These are phyloP conservation scores for Zanthoxylum bungeanum DNA, from an alignment of 345 rosid genomes.

Conservation along the genomic window DNA sequence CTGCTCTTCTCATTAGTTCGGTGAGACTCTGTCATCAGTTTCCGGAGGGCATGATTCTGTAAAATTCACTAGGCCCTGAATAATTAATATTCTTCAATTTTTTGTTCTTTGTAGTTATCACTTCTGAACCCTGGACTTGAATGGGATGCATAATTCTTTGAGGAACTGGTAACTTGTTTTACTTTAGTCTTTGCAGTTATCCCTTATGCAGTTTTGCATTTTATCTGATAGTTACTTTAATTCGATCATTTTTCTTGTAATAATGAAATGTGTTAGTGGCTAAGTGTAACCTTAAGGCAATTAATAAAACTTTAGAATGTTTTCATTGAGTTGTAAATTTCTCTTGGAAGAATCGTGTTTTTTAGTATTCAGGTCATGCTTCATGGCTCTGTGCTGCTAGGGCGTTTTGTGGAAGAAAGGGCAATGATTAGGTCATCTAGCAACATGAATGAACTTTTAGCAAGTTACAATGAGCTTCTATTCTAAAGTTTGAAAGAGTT, in stretches of 20 bases:
- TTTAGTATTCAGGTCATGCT: conserved; percentile 98
- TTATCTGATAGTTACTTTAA: conserved; percentile 3
- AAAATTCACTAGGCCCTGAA: neutral
- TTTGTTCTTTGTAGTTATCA: conserved; percentile 52
- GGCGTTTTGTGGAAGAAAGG: conserved; percentile 90
- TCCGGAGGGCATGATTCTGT: neutral
- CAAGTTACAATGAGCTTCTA: conserved; percentile 30
- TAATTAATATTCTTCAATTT: conserved; percentile 8
- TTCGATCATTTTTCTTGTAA: neutral
- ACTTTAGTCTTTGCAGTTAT: conserved; percentile 22
- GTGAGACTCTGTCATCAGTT: conserved; percentile 37
- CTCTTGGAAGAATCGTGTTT: conserved; percentile 47
- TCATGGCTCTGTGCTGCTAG: conserved; percentile 94
- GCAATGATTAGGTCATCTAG: conserved; percentile 86
- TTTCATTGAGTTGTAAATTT: conserved; percentile 18
- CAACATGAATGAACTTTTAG: conserved; percentile 94
- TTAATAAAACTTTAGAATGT: neutral
- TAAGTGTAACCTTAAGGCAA: conserved; percentile 8
- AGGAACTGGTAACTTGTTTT: conserved; percentile 87
- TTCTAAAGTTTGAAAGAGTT: neutral
- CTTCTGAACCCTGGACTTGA: conserved; percentile 79
- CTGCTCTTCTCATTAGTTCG: conserved; percentile 79
- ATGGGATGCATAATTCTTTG: conserved; percentile 95
- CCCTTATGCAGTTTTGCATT: conserved; percentile 8
- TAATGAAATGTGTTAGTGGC: neutral